Base-by-base conservation (phyloP, 495 filamentous ascomycete genomes). In the Aspergillus nanangensis region DNA sequence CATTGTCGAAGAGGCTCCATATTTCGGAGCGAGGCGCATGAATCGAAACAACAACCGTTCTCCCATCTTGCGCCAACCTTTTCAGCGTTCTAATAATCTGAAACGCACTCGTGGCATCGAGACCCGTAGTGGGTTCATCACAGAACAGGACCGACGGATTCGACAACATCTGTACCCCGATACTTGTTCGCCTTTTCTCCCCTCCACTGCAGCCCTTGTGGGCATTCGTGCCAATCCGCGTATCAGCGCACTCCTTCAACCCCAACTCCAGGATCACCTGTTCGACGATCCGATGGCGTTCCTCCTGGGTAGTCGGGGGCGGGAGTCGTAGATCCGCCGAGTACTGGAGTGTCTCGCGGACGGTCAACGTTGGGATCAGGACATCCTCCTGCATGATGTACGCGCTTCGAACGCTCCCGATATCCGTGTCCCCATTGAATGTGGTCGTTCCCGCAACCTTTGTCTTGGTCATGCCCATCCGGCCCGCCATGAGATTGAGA, bases 301-400 rank as follows among this genome's bases (percentile, higher is more conserved):
- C 82, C 29, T 75, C 68, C 29, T 68, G 62, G 0, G 75, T 82
- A 3, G 76, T 79, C 0, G 79, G 72, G 7, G 42, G 42, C 3
- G 80, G 81, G 3, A 88, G 68, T 18, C 85, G 76, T 20, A 90
- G 70, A 48, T 87, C 79, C 1, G 86, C 86, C 14, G 86, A 78
- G 52, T 88, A 88, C 23, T 61, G 72, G 33, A 90, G 62, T 0
- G 86, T 88, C 55, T 90, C 86, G 10, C 83, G 70, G 17, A 90
- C 85, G 1, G 86, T 88, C 25, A 90, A 59, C 0, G 81, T 81
- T 0, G 84, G 80, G 1, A 88, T 67, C 4, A 88, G 64, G 33
- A 87, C 71, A 60, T 90, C 86, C 41, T 88, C 80, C 54, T 88
- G 86, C 81, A 87, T 86, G 13, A 88, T 81, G 62, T 87, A 88